Percentiles rank a stretch among this genome's conserved stretches.
Evolutionary conservation across 2,329 filamentous ascomycete species (phyloP).

Genomic region (Rhynchosporium agropyri): DNA sequence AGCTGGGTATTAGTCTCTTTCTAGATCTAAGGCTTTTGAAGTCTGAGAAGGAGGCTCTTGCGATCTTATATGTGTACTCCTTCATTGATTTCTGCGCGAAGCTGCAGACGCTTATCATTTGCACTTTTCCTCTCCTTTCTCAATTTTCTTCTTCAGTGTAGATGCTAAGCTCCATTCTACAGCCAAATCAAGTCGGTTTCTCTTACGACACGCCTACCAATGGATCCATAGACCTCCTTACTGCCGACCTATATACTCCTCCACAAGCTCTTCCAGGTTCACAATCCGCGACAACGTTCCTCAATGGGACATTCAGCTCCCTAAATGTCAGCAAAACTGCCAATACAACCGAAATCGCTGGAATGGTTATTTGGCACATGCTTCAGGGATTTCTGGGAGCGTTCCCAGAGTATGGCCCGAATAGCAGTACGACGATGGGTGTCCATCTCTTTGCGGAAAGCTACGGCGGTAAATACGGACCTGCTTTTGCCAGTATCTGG

Average conservation of each 20-base stretch:
- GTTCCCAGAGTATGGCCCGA: conserved; percentile 57
- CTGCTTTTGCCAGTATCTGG: conserved; percentile 60
- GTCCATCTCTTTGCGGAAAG: conserved; percentile 71
- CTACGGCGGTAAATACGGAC: conserved; percentile 72
- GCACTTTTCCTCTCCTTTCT: background rate
- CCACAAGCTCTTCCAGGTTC: conserved; percentile 41
- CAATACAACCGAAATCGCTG: conserved; percentile 55
- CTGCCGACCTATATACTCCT: conserved; percentile 46
- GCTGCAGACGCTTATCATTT: background rate
- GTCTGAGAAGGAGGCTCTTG: background rate
- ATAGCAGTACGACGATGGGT: conserved; percentile 56
- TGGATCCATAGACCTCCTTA: conserved; percentile 56
- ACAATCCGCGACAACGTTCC: conserved; percentile 43
- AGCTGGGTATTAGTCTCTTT: conserved; percentile 28
- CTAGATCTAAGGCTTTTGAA: conserved; percentile 4
- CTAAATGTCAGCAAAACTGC: conserved; percentile 49
- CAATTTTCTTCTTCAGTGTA: background rate
- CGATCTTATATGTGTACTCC: no score
- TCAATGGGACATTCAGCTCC: conserved; percentile 69
- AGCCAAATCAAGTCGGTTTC: conserved; percentile 72
- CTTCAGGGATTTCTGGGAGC: conserved; percentile 61
- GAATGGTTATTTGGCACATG: conserved; percentile 61
- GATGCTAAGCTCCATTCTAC: conserved; percentile 38
- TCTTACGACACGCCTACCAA: conserved; percentile 68
- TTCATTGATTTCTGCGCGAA: background rate